phyloP scores from a whole-genome alignment of 768 basidiomycete species.

The Suillus variegatus region DNA sequence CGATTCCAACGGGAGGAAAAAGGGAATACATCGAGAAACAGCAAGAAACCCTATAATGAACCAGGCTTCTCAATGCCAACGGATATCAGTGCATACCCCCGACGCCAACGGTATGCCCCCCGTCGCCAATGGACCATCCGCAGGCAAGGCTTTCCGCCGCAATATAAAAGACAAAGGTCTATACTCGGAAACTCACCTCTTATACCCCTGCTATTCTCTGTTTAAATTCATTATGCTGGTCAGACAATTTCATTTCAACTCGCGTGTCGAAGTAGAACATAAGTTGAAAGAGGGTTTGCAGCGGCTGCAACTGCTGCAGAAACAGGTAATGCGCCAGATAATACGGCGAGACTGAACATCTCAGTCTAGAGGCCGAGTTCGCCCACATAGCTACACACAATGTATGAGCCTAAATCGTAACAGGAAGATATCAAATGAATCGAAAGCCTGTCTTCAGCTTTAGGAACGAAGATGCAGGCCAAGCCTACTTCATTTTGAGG shows the following conservation, averaged over 20 bases:
- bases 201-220: slow-evolving; percentile 60
- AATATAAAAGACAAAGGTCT: background rate
- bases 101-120: background rate
- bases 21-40: background rate
- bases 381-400: slow-evolving; percentile 57
- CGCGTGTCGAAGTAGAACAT: slow-evolving; percentile 53
- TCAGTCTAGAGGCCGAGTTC: slow-evolving; percentile 73
- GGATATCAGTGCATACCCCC: background rate
- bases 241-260: background rate
- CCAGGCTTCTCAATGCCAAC: background rate
- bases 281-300: slow-evolving; percentile 64
- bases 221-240: background rate
- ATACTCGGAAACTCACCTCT: slow-evolving; percentile 39
- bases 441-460: slow-evolving; percentile 65
- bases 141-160: background rate
- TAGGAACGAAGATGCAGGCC: slow-evolving; percentile 65
- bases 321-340: slow-evolving; percentile 27
- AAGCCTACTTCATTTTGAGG: slow-evolving; percentile 37
- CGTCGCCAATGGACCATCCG: background rate
- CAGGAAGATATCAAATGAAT: slow-evolving; percentile 42
- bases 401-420: background rate
- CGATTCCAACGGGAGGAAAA: background rate
- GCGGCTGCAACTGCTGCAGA: slow-evolving; percentile 37
- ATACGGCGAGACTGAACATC: slow-evolving; percentile 58
- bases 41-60: background rate